Percentiles rank a stretch among this genome's conserved stretches.
Conservation (phyloP, 2,329 filamentous ascomycete genomes). For the Ascochyta pisi region DNA sequence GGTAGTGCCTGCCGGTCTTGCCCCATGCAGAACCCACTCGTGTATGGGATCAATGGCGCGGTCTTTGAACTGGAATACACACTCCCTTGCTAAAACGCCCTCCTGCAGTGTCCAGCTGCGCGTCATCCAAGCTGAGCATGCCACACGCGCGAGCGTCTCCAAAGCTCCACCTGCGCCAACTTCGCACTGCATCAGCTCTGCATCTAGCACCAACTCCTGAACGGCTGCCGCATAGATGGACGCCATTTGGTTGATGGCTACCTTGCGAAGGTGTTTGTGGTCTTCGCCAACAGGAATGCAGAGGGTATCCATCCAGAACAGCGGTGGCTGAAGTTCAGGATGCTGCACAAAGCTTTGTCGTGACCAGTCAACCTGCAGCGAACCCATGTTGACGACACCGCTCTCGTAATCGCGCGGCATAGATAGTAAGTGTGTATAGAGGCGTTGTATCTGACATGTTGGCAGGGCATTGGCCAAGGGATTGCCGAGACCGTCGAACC, state of each 20-base stretch:
- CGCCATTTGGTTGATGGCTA: conserved; percentile 20
- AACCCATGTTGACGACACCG: conserved; percentile 2
- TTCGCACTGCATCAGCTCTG: conserved; percentile 10
- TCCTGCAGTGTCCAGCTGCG: conserved; percentile 28
- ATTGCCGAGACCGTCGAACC: conserved; percentile 21
- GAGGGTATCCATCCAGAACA: conserved; percentile 29
- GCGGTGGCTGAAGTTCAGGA: background rate
- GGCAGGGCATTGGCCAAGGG: conserved; percentile 17
- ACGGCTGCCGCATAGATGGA: conserved; percentile 20
- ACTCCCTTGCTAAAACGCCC: conserved; percentile 15
- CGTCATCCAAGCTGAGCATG: conserved; percentile 18
- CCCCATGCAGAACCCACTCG: conserved; percentile 8
- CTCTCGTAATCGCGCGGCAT: conserved; percentile 8
- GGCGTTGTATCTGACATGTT: conserved; percentile 14
- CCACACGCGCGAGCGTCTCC: conserved; percentile 5
- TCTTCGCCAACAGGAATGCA: conserved; percentile 20
- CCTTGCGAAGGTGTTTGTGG: conserved; percentile 1
- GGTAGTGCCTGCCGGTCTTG: background rate
- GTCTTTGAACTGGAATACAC: conserved; percentile 16
- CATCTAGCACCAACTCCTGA: conserved; percentile 20
- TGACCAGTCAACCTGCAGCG: conserved; percentile 11
- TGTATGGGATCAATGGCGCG: conserved; percentile 3
- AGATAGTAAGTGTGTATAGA: conserved; percentile 1
- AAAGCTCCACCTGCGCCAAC: background rate
- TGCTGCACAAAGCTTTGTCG: conserved; percentile 4